Percentiles rank a stretch among this genome's conserved stretches.
Evolutionary conservation across 768 basidiomycete genomes (phyloP).

Genomic region (Galerina marginata): DNA sequence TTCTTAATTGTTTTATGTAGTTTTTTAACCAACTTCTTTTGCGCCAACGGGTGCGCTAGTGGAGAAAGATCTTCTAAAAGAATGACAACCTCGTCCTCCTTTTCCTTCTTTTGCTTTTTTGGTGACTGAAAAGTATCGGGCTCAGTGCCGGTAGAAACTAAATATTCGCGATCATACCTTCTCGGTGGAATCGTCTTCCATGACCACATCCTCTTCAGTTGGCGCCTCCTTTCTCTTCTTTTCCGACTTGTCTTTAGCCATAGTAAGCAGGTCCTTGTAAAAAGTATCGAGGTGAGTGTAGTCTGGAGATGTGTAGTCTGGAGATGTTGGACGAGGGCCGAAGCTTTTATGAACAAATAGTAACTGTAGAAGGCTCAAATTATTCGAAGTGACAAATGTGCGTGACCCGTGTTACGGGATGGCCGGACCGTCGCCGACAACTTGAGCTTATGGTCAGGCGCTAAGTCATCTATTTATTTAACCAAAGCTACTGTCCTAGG

Average conservation of each 20-base stretch:
- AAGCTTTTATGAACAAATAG: too few relatives aligned
- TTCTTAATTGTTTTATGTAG: constrained; percentile 94
- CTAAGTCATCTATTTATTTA: too few relatives aligned
- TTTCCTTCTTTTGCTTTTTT: constrained; percentile 67
- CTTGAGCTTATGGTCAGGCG: too few relatives aligned
- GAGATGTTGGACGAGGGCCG: too few relatives aligned
- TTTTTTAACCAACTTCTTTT: constrained; percentile 93
- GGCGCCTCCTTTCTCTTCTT: constrained; percentile 64
- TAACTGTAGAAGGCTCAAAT: too few relatives aligned
- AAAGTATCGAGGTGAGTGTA: too few relatives aligned
- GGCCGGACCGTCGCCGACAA: too few relatives aligned
- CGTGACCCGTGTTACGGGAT: not conserved
- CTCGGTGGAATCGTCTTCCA: constrained; percentile 44
- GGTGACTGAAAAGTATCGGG: constrained; percentile 36
- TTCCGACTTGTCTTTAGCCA: constrained; percentile 79
- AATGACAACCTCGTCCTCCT: constrained; percentile 63
- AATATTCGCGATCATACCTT: constrained; percentile 24
- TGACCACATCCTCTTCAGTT: constrained; percentile 54
- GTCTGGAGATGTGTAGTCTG: too few relatives aligned
- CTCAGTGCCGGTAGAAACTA: not conserved
- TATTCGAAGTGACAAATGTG: constrained; percentile 19
- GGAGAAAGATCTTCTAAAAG: constrained; percentile 86
- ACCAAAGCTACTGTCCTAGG: too few relatives aligned
- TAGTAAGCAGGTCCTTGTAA: constrained; percentile 20
- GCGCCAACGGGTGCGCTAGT: constrained; percentile 92